A percentile compares a stretch with the other conserved stretches of the same genome.
Evolutionary conservation across 331 rosid genomes (phyloP).

Genomic region (Spiraea crenata): DNA sequence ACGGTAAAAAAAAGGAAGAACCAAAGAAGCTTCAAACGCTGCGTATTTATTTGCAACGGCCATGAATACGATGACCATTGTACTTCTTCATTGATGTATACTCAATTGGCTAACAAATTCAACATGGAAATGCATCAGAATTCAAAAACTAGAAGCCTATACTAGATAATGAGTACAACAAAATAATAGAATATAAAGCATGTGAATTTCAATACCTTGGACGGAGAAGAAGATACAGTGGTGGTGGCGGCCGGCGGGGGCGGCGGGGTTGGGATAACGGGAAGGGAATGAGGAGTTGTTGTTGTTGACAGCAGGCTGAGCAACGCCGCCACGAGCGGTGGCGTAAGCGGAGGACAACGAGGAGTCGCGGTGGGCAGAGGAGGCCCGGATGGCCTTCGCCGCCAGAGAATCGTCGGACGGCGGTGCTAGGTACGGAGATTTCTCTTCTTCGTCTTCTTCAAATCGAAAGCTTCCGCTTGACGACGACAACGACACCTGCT

Average conservation of each 20-base stretch:
- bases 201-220: slow-evolving; percentile 41
- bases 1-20: too few relatives aligned
- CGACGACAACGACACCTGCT: slow-evolving; percentile 39
- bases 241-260: slow-evolving; percentile 5
- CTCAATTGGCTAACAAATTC: slow-evolving; percentile 59
- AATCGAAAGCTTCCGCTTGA: slow-evolving; percentile 29
- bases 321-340: slow-evolving; percentile 43
- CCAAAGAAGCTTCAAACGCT: too few relatives aligned
- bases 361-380: slow-evolving; percentile 85
- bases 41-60: too few relatives aligned
- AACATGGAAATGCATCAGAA: slow-evolving; percentile 23
- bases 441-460: slow-evolving; percentile 29
- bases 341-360: slow-evolving; percentile 87
- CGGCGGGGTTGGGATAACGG: slow-evolving; percentile 37
- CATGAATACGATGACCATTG: too few relatives aligned
- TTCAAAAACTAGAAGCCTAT: background rate
- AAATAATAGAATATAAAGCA: background rate
- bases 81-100: slow-evolving; percentile 69
- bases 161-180: background rate
- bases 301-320: slow-evolving; percentile 6
- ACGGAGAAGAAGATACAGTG: slow-evolving; percentile 23
- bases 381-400: slow-evolving; percentile 92
- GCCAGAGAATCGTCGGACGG: slow-evolving; percentile 56
- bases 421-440: slow-evolving; percentile 35
- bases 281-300: slow-evolving; percentile 41